A percentile compares a stretch with the other conserved stretches of the same genome.
These are phyloP conservation scores for Spathaspora passalidarum DNA, from an alignment of 805 yeast genomes.

Conservation along the genomic window DNA sequence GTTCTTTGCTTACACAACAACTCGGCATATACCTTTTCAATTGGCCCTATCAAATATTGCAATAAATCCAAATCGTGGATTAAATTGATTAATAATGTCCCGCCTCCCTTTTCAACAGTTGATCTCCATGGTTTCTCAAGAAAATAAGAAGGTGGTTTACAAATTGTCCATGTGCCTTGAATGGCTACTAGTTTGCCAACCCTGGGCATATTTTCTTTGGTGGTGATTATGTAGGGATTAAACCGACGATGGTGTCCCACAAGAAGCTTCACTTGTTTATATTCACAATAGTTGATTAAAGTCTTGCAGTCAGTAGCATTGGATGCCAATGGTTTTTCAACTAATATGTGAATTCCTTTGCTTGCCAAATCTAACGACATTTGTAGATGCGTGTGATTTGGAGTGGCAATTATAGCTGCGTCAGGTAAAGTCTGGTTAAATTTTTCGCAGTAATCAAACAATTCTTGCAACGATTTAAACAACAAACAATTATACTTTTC, in stretches of 20 bases:
- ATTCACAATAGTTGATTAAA: slow-evolving; percentile 24
- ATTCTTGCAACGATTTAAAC: slow-evolving; percentile 22
- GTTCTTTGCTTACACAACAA: slow-evolving; percentile 29
- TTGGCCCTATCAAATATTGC: slow-evolving; percentile 39
- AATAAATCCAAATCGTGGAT: slow-evolving; percentile 42
- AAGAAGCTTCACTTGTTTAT: slow-evolving; percentile 26
- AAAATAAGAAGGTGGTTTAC: slow-evolving; percentile 34
- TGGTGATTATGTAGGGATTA: slow-evolving; percentile 38
- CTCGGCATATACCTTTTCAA: slow-evolving; percentile 38
- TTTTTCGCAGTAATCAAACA: slow-evolving; percentile 23
- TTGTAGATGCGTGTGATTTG: slow-evolving; percentile 38
- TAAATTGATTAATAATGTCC: slow-evolving; percentile 37
- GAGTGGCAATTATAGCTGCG: slow-evolving; percentile 41
- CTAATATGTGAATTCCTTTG: slow-evolving; percentile 33
- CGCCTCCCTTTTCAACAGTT: slow-evolving; percentile 33
- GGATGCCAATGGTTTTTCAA: slow-evolving; percentile 40
- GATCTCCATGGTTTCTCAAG: slow-evolving; percentile 39
- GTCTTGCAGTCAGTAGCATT: slow-evolving; percentile 32
- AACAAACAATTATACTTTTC: slow-evolving; percentile 19
- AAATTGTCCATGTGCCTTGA: slow-evolving; percentile 41
- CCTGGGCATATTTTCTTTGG: slow-evolving; percentile 28
- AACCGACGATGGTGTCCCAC: slow-evolving; percentile 44
- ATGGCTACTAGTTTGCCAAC: slow-evolving; percentile 34
- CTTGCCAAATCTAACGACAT: slow-evolving; percentile 32
- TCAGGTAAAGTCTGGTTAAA: slow-evolving; percentile 24